Evolutionary conservation across 2,329 filamentous ascomycete species (phyloP), one percentile per base, ranked within the genome.

Genomic region (Tricladium varicosporioides): DNA sequence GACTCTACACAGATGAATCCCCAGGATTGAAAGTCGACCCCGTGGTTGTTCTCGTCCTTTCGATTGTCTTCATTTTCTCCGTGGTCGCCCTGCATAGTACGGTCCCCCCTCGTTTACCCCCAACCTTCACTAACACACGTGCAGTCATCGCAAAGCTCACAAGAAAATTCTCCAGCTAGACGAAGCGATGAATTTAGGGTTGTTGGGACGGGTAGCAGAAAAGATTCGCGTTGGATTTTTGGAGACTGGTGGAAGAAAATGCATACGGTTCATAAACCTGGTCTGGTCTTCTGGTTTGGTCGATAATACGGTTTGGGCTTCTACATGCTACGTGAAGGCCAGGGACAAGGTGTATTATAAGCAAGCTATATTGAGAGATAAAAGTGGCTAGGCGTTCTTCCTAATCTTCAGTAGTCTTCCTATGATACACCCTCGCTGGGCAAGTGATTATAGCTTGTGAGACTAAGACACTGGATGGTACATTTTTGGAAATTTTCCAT

Each of bases 1-100:
- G 85, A 76, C 87, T 99, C 46, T 99, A 99, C 85, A 99, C 94
- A 57, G 94, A 99, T 73, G 94, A 99, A 80, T 96, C 91, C 64
- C 94, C 94, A 58, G 94, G 94, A 61, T 81, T 99, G 70, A 96
- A 97, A 81, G 94, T 99, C 64, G 94, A 99, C 75, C 94, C 94
- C 18, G 94, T 99, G 59, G 92, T 99, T 65, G 93, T 99, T 63
- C 83, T 99, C 71, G 94, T 97, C 66, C 82, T 99, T 68, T 96
- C 91, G 71, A 85, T 99, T 69, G 94, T 96, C 62, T 99, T 99
- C 77, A 99, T 99, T 76, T 97, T 99, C 80, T 94, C 89, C 71
- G 94, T 99, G 72, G 94, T 99, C 71, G 92, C 92, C 67, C 82
- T 99, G 72, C 94, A 99, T 79, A 92, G 94, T 97, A 86, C 68